Percentiles rank a stretch among this genome's conserved stretches.
These are phyloP conservation scores for Ustilago vetiveriae DNA, from an alignment of 1,284 basidiomycete genomes.

Conservation along the genomic window DNA sequence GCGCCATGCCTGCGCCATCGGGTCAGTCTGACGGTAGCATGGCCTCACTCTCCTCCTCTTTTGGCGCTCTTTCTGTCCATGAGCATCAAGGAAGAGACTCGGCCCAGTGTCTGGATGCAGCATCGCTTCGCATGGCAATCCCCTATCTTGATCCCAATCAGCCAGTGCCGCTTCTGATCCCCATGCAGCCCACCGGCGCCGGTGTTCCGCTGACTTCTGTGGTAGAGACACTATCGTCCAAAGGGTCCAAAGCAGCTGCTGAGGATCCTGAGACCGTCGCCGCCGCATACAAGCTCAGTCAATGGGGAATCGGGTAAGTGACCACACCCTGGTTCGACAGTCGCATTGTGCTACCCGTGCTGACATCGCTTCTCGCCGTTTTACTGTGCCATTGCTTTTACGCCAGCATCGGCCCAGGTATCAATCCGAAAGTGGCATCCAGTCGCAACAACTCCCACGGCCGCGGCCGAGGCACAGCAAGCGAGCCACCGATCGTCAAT, in stretches of 20 bases:
- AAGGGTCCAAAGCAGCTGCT: conserved; percentile 44
- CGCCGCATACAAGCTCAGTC: conserved; percentile 37
- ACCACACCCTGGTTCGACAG: not conserved
- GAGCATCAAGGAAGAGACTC: conserved; percentile 7
- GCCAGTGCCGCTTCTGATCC: conserved; percentile 29
- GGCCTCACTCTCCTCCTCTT: conserved; percentile 11
- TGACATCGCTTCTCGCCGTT: too few species aligned
- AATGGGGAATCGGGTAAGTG: conserved; percentile 47
- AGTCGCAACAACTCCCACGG: conserved; percentile 14
- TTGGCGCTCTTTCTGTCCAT: conserved; percentile 7
- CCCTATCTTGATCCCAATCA: conserved; percentile 9
- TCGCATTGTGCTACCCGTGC: not conserved
- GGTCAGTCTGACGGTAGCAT: conserved; percentile 1
- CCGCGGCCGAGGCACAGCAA: conserved; percentile 20
- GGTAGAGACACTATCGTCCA: conserved; percentile 37
- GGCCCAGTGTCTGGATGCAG: not conserved
- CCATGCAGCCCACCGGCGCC: conserved; percentile 42
- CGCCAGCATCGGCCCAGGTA: conserved; percentile 51
- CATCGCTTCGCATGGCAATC: conserved; percentile 10
- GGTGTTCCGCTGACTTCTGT: conserved; percentile 41
- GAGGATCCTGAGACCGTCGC: conserved; percentile 44
- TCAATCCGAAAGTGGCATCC: conserved; percentile 48
- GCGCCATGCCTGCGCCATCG: not conserved
- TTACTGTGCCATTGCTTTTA: not conserved
- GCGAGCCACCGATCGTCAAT: conserved; percentile 73